Conservation (phyloP, 805 yeast genomes). For the Candida multigemmis region DNA sequence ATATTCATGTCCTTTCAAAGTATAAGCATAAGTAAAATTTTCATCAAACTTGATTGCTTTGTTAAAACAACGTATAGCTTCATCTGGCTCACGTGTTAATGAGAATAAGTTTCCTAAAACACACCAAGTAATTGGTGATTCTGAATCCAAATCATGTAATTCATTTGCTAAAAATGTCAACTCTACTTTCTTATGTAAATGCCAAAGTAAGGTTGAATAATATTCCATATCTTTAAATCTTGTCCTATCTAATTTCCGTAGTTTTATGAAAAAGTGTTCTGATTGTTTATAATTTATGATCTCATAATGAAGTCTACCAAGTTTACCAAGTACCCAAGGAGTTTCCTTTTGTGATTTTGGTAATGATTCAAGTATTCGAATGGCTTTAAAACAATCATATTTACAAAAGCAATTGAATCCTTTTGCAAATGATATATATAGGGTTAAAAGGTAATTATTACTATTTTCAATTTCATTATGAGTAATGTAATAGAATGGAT, state of each 20-base stretch:
- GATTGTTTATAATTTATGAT: conserved; percentile 78
- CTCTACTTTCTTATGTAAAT: conserved; percentile 70
- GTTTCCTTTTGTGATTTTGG: conserved; percentile 57
- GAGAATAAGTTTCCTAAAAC: conserved; percentile 85
- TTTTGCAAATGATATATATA: conserved; percentile 49
- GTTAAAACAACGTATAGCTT: conserved; percentile 80
- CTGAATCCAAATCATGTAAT: conserved; percentile 51
- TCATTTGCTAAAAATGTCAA: conserved; percentile 80
- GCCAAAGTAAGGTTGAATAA: conserved; percentile 89
- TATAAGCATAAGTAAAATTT: conserved; percentile 77
- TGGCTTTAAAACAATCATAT: conserved; percentile 76
- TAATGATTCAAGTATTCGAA: conserved; percentile 54
- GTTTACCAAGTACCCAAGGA: conserved; percentile 77
- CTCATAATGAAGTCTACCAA: conserved; percentile 81
- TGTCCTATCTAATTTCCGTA: conserved; percentile 67
- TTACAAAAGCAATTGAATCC: conserved; percentile 51
- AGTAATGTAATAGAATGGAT: conserved; percentile 3
- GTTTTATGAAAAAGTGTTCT: conserved; percentile 48
- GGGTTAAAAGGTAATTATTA: conserved; percentile 34
- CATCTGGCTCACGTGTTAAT: conserved; percentile 74
- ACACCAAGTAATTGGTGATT: conserved; percentile 86
- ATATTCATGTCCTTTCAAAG: conserved; percentile 89
- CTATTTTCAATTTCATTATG: conserved; percentile 17
- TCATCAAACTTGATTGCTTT: conserved; percentile 65
- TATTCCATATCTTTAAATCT: conserved; percentile 84